Percentiles rank a stretch among this genome's conserved stretches.
Conservation (phyloP, 352 stramenopile species). For the Globisporangium yorkense region DNA sequence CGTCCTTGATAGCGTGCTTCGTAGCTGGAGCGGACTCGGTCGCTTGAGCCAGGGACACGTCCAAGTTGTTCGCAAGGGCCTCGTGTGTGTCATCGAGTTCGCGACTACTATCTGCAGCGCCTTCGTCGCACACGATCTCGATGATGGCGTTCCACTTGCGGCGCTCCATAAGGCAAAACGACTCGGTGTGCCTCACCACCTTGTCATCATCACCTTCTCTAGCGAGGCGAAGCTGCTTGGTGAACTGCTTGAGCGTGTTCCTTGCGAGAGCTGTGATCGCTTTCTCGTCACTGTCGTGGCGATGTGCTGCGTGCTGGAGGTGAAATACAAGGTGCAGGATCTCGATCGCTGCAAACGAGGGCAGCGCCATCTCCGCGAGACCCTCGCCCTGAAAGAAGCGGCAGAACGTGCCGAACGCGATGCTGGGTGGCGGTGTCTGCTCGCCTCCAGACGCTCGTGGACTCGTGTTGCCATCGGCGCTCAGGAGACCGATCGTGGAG, state of each 20-base stretch:
- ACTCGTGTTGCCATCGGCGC: constrained; percentile 7
- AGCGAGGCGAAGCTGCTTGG: constrained; percentile 9
- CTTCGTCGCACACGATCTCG: constrained; percentile 2
- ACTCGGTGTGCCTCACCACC: neutral
- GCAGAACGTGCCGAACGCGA: constrained; percentile 20
- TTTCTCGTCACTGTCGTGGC: neutral
- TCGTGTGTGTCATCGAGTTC: constrained; percentile 3
- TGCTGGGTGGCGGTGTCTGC: neutral
- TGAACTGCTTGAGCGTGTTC: constrained; percentile 7
- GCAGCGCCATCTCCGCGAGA: neutral
- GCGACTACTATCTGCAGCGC: too few relatives aligned
- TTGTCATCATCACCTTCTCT: neutral
- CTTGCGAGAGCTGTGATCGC: neutral
- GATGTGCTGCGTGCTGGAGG: constrained; percentile 3
- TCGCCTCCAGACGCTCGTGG: neutral
- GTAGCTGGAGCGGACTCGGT: neutral
- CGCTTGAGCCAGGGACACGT: neutral
- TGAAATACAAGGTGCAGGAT: constrained; percentile 21
- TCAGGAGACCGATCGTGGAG: neutral
- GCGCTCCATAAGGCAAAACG: constrained; percentile 10
- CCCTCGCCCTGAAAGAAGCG: constrained; percentile 10
- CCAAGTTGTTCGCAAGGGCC: constrained; percentile 3
- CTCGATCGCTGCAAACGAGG: constrained; percentile 16
- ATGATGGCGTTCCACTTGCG: constrained; percentile 8
- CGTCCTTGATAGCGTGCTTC: neutral